Evolutionary conservation across 306 rosid genomes (phyloP).

Genomic region (Hippophae gyantsensis): DNA sequence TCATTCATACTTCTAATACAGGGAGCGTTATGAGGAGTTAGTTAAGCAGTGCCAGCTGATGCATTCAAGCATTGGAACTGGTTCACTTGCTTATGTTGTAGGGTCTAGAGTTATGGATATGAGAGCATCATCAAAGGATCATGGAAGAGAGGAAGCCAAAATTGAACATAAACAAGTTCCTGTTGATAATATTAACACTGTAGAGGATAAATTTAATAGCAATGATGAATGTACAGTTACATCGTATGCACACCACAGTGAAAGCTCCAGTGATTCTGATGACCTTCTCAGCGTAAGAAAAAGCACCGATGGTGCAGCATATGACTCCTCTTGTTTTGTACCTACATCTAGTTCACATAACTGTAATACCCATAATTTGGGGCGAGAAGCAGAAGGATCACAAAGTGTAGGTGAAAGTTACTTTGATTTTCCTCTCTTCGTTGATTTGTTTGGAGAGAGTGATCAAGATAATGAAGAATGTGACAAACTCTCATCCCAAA

Average conservation of each 20-base stretch:
- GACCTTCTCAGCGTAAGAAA: slow-evolving; percentile 49
- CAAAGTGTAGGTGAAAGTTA: slow-evolving; percentile 30
- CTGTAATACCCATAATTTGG: slow-evolving; percentile 36
- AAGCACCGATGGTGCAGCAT: slow-evolving; percentile 40
- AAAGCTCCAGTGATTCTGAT: slow-evolving; percentile 44
- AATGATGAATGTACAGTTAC: slow-evolving; percentile 35
- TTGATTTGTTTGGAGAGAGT: slow-evolving; percentile 52
- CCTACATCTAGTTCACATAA: slow-evolving; percentile 32
- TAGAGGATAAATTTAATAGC: slow-evolving; percentile 35
- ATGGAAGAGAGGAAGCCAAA: slow-evolving; percentile 27
- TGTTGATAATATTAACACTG: slow-evolving; percentile 32
- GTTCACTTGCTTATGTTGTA: slow-evolving; percentile 82
- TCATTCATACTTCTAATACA: slow-evolving; percentile 31
- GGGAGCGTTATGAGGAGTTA: slow-evolving; percentile 66
- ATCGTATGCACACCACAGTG: slow-evolving; percentile 33
- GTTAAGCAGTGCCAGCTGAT: slow-evolving; percentile 72
- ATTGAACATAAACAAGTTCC: slow-evolving; percentile 42
- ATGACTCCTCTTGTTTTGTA: slow-evolving; percentile 28
- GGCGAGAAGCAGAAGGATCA: slow-evolving; percentile 45
- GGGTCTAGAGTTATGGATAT: slow-evolving; percentile 92
- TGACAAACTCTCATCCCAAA: slow-evolving; percentile 25
- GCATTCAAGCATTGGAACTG: slow-evolving; percentile 94
- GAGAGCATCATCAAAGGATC: slow-evolving; percentile 67
- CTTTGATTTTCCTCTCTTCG: slow-evolving; percentile 62
- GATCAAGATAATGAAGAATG: slow-evolving; percentile 30